Percentiles rank a stretch among this genome's conserved stretches.
phyloP scores from a whole-genome alignment of 2,329 filamentous ascomycete species.

The Colletotrichum tanaceti region DNA sequence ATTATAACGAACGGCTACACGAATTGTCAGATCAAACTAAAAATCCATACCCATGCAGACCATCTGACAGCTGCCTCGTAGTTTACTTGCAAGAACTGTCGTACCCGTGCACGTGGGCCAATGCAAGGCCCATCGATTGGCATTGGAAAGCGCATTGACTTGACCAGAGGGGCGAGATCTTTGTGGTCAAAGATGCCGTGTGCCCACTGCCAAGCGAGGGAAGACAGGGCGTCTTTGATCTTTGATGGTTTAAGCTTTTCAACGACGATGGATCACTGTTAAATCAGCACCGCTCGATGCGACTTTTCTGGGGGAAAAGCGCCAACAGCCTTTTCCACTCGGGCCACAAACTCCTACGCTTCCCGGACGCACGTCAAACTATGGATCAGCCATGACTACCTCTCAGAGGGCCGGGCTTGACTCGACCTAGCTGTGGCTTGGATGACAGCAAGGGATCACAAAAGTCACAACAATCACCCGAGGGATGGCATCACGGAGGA shows the following conservation, averaged over 20 bases:
- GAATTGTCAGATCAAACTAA: slow-evolving; percentile 65
- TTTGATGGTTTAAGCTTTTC: slow-evolving; percentile 61
- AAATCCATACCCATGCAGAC: slow-evolving; percentile 72
- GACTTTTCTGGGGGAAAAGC: slow-evolving; percentile 65
- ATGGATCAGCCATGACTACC: slow-evolving; percentile 68
- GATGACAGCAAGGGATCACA: slow-evolving; percentile 60
- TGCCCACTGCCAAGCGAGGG: no score
- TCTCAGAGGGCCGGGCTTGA: slow-evolving; percentile 48
- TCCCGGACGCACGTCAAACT: slow-evolving; percentile 60
- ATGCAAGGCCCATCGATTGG: slow-evolving; percentile 58
- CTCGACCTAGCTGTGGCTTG: slow-evolving; percentile 56
- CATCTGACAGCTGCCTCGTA: slow-evolving; percentile 69
- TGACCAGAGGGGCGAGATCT: slow-evolving; percentile 63
- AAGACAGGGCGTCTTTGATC: slow-evolving; percentile 62
- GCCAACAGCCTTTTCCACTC: slow-evolving; percentile 58
- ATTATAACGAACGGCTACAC: slow-evolving; percentile 59
- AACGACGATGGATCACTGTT: no score
- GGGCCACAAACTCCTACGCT: slow-evolving; percentile 53
- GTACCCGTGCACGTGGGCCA: slow-evolving; percentile 45
- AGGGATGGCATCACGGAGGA: slow-evolving; percentile 54
- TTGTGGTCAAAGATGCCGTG: slow-evolving; percentile 59
- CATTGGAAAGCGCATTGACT: slow-evolving; percentile 65
- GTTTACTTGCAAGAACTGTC: slow-evolving; percentile 63
- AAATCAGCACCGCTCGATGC: slow-evolving; percentile 64
- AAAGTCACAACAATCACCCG: slow-evolving; percentile 59